Base-by-base conservation (phyloP, 331 rosid species). In the Acacia concinna region DNA sequence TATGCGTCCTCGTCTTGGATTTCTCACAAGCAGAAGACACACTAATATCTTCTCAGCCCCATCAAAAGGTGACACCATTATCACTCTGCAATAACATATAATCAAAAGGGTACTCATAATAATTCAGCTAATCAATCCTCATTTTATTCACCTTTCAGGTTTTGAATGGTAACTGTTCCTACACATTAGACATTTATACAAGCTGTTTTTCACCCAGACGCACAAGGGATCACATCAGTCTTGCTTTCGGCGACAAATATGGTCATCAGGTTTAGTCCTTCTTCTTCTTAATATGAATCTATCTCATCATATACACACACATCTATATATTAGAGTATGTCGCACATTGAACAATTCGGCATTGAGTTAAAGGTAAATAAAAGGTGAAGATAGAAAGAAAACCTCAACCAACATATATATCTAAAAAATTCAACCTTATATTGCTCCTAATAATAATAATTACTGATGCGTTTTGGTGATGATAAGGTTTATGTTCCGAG, bases 191-290 rank as follows among this genome's bases (percentile, higher is more conserved):
- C 31, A 90, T 94, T 59, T 83, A 0, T 35, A 91, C 97, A 34
- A 92, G 98, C 89, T 92, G 96, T 71, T 83, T 69, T 35, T 94
- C 98, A 27, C 83, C 96, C 27, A 51, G 65, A 4, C 89, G 87
- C 63, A 94, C 98, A 5, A 85, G 94, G 75, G 98, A 91, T 79
- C 87, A 74, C 1, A 91, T 91, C 84, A 91, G 96, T 81, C 86
- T 91, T 46, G 13, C 90, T 4, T 94, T 94, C 75, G 97, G 98
- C 1, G 97, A 94, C 74, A 94, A 91, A 43, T 88, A 89, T 82
- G 98, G 97, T 63, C 84, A 92, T 79, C 93, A 90, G 98, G 98
- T 93, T 71, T n/a, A 8, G 7, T 51, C 7, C 59, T 30, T 27
- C 56, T 57, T 46, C 6, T 21, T 14, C n/a, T 3, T 12, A 57